These are phyloP conservation scores for Nemania serpens DNA, from an alignment of 2,329 filamentous ascomycete genomes.

Conservation along the genomic window DNA sequence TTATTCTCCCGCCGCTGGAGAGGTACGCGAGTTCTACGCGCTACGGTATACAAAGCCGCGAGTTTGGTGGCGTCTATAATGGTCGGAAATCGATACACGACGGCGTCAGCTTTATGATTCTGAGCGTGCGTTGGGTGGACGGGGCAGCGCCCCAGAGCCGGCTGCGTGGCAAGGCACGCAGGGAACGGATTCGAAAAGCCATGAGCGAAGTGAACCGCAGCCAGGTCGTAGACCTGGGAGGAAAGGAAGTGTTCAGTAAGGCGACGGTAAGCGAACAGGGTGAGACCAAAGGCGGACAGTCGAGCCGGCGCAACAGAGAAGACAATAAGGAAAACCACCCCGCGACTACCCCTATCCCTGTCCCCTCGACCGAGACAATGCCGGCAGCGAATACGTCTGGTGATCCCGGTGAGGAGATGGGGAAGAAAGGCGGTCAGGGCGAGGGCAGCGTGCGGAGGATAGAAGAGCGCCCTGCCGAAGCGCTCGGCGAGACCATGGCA, in stretches of 20 bases:
- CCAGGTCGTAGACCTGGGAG: slow-evolving; percentile 41
- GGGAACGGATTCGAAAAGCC: slow-evolving; percentile 61
- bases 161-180: slow-evolving; percentile 58
- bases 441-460: slow-evolving; percentile 17
- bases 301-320: slow-evolving; percentile 31
- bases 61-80: slow-evolving; percentile 67
- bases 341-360: not conserved
- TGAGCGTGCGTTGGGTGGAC: slow-evolving; percentile 81
- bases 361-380: not conserved
- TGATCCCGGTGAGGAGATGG: not conserved
- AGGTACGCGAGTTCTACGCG: slow-evolving; percentile 76
- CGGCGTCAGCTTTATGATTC: slow-evolving; percentile 86
- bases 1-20: slow-evolving; percentile 79
- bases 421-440: not conserved
- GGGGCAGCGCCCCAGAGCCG: slow-evolving; percentile 66
- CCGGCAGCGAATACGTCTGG: not conserved
- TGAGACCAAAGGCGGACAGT: slow-evolving; percentile 38
- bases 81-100: slow-evolving; percentile 64
- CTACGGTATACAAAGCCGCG: slow-evolving; percentile 80
- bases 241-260: slow-evolving; percentile 32
- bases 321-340: slow-evolving; percentile 55
- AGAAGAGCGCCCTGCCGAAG: slow-evolving; percentile 8
- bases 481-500: not conserved
- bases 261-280: slow-evolving; percentile 32
- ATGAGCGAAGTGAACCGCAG: slow-evolving; percentile 56